Evolutionary conservation across 75 land plant genomes (phyloP).

Genomic region (Gnetum montanum): DNA sequence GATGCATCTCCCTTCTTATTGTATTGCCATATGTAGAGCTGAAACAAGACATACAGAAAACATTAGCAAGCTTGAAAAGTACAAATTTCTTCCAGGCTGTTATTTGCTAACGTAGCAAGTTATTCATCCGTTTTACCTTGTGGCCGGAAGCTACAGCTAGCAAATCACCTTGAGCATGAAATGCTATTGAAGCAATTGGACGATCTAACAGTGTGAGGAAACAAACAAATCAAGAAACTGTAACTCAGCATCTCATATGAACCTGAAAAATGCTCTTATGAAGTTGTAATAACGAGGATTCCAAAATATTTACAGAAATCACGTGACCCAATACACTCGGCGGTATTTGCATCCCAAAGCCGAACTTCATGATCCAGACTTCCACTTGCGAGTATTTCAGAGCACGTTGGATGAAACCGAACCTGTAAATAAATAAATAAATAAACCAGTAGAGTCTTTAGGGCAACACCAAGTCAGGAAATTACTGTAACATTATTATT

Average conservation of each 20-base stretch:
- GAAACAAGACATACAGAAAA: conserved; percentile 1
- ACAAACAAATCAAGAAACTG: background rate
- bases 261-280: background rate
- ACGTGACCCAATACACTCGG: conserved; percentile 77
- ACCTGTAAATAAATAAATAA: conserved; percentile 62
- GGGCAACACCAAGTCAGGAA: background rate
- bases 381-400: conserved; percentile 91
- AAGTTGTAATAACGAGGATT: background rate
- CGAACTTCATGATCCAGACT: conserved; percentile 95
- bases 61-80: background rate
- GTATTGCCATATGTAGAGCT: conserved; percentile 95
- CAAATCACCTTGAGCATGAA: conserved; percentile 86
- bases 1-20: conserved; percentile 63
- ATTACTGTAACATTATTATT: too few relatives aligned
- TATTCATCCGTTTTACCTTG: too few relatives aligned
- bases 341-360: conserved; percentile 81
- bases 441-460: background rate
- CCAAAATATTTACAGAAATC: conserved; percentile 57
- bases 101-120: too few relatives aligned
- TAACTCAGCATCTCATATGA: background rate
- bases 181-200: conserved; percentile 95
- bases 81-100: too few relatives aligned
- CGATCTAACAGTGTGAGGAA: conserved; percentile 55
- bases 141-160: conserved; percentile 96
- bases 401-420: conserved; percentile 71